Evolutionary conservation across 495 filamentous ascomycete species (phyloP).

Genomic region (Massariosphaeria phaeospora): DNA sequence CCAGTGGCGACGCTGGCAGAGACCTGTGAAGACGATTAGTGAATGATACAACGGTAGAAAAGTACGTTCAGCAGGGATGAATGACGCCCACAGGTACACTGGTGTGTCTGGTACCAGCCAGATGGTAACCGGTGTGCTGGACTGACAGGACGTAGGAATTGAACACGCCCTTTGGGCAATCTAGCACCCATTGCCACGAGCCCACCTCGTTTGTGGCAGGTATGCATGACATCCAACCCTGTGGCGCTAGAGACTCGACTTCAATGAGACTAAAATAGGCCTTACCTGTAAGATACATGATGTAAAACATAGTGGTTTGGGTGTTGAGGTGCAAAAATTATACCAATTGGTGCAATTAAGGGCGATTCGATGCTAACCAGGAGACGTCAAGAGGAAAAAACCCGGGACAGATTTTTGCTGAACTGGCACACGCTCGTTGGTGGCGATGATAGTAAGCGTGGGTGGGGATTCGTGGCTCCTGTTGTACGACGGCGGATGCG

Average conservation of each 20-base stretch:
- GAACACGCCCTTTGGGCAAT: neutral
- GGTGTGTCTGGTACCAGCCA: neutral
- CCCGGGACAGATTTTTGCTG: slow-evolving; percentile 20
- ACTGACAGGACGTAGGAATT: neutral
- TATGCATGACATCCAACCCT: slow-evolving; percentile 3
- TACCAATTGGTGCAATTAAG: slow-evolving; percentile 22
- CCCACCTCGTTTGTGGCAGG: neutral
- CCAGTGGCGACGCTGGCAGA: slow-evolving; percentile 95
- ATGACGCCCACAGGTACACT: too few relatives aligned
- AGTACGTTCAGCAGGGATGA: too few relatives aligned
- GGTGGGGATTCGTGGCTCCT: slow-evolving; percentile 31
- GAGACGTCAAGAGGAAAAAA: slow-evolving; percentile 10
- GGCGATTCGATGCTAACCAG: slow-evolving; percentile 21
- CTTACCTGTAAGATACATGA: slow-evolving; percentile 65
- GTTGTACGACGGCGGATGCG: slow-evolving; percentile 31
- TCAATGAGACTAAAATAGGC: slow-evolving; percentile 5
- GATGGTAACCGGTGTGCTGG: slow-evolving; percentile 15
- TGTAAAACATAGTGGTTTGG: slow-evolving; percentile 55
- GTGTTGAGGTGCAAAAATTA: slow-evolving; percentile 10
- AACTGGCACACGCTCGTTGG: slow-evolving; percentile 30
- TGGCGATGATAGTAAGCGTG: slow-evolving; percentile 24
- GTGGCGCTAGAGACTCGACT: slow-evolving; percentile 14
- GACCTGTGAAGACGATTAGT: slow-evolving; percentile 56
- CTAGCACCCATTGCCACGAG: slow-evolving; percentile 13
- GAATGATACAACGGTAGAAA: neutral